Evolutionary conservation across 2,329 filamentous ascomycete genomes (phyloP).

Genomic region (Lasiodiplodia theobromae): DNA sequence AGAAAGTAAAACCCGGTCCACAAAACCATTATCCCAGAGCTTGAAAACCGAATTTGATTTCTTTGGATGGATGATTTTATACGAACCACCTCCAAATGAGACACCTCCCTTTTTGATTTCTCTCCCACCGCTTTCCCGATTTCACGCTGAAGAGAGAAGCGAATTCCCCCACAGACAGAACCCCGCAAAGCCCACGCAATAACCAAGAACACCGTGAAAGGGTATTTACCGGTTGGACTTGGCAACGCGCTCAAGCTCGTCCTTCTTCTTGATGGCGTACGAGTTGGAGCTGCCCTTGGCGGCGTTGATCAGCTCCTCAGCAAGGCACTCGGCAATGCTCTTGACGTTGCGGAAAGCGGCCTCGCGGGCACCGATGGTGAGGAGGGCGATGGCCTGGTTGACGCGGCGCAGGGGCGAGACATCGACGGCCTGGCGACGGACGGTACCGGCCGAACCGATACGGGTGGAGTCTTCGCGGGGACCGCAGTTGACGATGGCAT

Average conservation of each 20-base stretch:
- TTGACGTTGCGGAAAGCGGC: slow-evolving; percentile 99
- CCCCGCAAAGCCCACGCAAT: not conserved
- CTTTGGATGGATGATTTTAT: slow-evolving; percentile 23
- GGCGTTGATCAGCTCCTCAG: slow-evolving; percentile 99
- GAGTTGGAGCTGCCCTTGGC: slow-evolving; percentile 99
- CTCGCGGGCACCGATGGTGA: slow-evolving; percentile 98
- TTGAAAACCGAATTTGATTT: slow-evolving; percentile 21
- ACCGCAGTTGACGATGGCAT: slow-evolving; percentile 99
- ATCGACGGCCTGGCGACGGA: slow-evolving; percentile 99
- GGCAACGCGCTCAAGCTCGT: slow-evolving; percentile 99
- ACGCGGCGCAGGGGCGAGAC: slow-evolving; percentile 98
- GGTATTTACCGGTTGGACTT: slow-evolving; percentile 98
- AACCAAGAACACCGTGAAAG: slow-evolving; percentile 1
- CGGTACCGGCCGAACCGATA: slow-evolving; percentile 99
- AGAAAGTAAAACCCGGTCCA: slow-evolving; percentile 15
- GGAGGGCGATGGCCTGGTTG: slow-evolving; percentile 99
- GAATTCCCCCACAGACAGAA: slow-evolving; percentile 16
- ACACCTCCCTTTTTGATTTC: slow-evolving; percentile 19
- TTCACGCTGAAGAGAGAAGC: slow-evolving; percentile 21
- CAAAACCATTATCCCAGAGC: slow-evolving; percentile 27
- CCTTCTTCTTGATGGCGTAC: slow-evolving; percentile 99
- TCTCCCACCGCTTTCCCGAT: slow-evolving; percentile 17
- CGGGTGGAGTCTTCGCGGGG: slow-evolving; percentile 99
- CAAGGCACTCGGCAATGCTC: slow-evolving; percentile 98
- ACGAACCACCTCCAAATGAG: slow-evolving; percentile 12